These are phyloP conservation scores for Aureobasidium leucospermi DNA, from an alignment of 2,329 filamentous ascomycete species.

Conservation along the genomic window DNA sequence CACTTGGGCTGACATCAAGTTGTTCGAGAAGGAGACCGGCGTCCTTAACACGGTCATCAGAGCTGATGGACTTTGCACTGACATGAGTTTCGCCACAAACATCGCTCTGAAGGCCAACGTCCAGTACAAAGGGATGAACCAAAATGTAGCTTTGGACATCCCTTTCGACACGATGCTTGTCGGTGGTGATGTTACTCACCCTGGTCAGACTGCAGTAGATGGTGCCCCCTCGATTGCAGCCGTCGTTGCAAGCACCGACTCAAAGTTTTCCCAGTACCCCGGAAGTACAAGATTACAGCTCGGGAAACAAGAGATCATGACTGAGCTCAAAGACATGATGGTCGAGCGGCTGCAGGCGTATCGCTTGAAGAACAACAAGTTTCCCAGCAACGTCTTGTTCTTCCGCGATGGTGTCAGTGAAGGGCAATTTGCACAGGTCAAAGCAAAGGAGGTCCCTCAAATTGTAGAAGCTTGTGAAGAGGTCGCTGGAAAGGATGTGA, in stretches of 20 bases:
- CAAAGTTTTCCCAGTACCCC: conserved; percentile 24
- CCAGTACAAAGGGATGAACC: conserved; percentile 10
- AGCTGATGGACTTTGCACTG: background rate
- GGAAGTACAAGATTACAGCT: conserved; percentile 32
- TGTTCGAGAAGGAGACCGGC: background rate
- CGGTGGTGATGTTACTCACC: conserved; percentile 39
- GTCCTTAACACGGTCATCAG: background rate
- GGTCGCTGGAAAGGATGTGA: background rate
- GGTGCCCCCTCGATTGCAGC: conserved; percentile 34
- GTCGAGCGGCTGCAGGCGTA: conserved; percentile 22
- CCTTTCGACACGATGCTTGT: conserved; percentile 30
- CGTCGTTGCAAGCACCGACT: conserved; percentile 34
- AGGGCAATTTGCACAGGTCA: conserved; percentile 25
- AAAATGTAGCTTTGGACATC: background rate
- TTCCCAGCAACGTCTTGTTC: conserved; percentile 22
- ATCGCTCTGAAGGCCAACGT: conserved; percentile 15
- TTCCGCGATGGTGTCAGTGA: conserved; percentile 33
- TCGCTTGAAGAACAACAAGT: conserved; percentile 7
- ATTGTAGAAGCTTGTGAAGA: conserved; percentile 18
- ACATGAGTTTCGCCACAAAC: background rate
- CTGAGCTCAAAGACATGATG: conserved; percentile 24
- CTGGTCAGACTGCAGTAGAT: conserved; percentile 19
- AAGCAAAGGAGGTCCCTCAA: conserved; percentile 22
- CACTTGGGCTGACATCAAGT: background rate
- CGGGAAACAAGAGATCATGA: conserved; percentile 23